Evolutionary conservation across 345 rosid genomes (phyloP).

Genomic region (Erucastrum elatum): DNA sequence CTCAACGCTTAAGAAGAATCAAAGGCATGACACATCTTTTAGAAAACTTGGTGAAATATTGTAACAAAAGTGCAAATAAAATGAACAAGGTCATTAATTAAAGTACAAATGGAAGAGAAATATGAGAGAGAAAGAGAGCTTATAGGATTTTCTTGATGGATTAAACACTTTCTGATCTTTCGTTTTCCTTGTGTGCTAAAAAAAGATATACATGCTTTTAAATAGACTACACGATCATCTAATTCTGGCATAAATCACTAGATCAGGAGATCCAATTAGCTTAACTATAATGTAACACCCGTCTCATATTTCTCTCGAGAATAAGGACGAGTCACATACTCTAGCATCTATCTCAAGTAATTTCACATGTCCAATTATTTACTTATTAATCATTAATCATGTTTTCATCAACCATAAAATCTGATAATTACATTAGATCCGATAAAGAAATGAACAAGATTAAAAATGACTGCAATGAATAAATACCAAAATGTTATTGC

Average conservation of each 20-base stretch:
- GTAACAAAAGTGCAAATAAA: background rate
- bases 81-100: background rate
- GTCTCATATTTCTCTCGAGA: no score
- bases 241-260: background rate
- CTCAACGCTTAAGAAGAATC: background rate
- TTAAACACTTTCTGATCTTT: slow-evolving; percentile 25
- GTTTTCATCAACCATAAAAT: no score
- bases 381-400: no score
- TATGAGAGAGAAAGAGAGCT: slow-evolving; percentile 6
- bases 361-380: no score
- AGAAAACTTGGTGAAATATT: background rate
- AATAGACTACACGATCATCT: slow-evolving; percentile 6
- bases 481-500: no score
- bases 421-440: no score
- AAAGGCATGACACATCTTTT: background rate
- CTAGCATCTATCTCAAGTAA: no score
- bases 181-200: slow-evolving; percentile 22
- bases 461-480: no score
- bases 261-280: background rate
- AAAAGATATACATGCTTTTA: slow-evolving; percentile 11
- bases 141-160: slow-evolving; percentile 16
- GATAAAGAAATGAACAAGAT: no score
- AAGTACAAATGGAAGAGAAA: background rate
- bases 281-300: slow-evolving; percentile 2
- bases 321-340: no score